phyloP scores from a whole-genome alignment of 2,329 filamentous ascomycete species.

The Cercospora janseana region DNA sequence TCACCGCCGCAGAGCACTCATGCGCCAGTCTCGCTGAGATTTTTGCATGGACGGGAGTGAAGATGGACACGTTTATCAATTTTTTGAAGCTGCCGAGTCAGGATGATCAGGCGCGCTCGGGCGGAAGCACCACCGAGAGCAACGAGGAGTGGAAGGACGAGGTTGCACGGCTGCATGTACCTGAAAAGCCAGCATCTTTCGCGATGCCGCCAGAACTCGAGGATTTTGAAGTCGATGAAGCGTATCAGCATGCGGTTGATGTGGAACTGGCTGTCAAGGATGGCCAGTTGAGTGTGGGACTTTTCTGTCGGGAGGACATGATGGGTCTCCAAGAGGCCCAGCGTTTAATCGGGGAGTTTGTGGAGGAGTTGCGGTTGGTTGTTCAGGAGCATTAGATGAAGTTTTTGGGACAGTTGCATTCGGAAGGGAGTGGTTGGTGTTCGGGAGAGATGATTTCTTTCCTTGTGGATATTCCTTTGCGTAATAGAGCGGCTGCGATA shows the following conservation, averaged over 20 bases:
- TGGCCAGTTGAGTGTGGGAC: conserved; percentile 50
- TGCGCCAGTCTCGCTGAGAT: conserved; percentile 69
- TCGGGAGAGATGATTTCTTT: no score
- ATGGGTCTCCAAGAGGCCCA: conserved; percentile 41
- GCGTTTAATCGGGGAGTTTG: conserved; percentile 39
- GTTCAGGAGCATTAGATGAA: neutral
- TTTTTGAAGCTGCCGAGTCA: conserved; percentile 61
- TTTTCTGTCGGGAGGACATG: conserved; percentile 51
- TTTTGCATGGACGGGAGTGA: conserved; percentile 68
- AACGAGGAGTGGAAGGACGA: conserved; percentile 28
- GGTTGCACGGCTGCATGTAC: conserved; percentile 9
- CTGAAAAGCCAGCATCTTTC: conserved; percentile 19
- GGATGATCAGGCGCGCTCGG: conserved; percentile 20
- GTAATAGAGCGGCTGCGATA: no score
- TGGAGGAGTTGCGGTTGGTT: conserved; percentile 23
- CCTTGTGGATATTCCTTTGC: no score
- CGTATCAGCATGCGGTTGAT: conserved; percentile 53
- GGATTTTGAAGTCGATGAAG: conserved; percentile 13
- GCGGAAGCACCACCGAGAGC: conserved; percentile 24
- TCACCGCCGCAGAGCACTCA: conserved; percentile 57
- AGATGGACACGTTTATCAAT: conserved; percentile 74
- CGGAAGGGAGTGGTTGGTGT: no score
- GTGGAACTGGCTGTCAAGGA: conserved; percentile 55
- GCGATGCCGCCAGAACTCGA: conserved; percentile 17
- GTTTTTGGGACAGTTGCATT: no score